Conservation (phyloP, 352 stramenopile species). For the Phytophthora quininea region DNA sequence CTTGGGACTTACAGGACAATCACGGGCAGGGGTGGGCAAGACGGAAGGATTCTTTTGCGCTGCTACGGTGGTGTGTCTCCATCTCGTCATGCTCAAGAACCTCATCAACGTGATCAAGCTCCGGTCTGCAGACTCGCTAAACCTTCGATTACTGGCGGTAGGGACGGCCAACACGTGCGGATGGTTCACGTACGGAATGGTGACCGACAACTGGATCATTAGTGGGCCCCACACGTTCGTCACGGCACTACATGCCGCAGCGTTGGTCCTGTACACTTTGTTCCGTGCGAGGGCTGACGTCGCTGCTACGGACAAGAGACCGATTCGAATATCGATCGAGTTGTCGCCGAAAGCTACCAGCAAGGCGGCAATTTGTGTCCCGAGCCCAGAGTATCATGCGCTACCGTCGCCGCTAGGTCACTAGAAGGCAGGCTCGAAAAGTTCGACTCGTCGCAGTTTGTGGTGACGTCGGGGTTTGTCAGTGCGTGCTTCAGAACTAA, state of each 20-base stretch:
- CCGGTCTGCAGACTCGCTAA: conserved; percentile 38
- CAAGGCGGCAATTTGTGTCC: neutral
- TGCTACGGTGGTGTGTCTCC: conserved; percentile 34
- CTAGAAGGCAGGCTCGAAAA: neutral
- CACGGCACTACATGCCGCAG: conserved; percentile 27
- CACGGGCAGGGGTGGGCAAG: conserved; percentile 10
- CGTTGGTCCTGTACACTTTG: conserved; percentile 19
- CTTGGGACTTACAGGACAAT: conserved; percentile 23
- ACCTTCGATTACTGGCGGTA: conserved; percentile 36
- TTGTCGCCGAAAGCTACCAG: conserved; percentile 7
- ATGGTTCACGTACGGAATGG: conserved; percentile 45
- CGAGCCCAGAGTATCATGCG: conserved; percentile 8
- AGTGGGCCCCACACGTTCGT: conserved; percentile 45
- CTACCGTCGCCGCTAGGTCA: conserved; percentile 12
- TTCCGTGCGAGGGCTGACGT: conserved; percentile 6
- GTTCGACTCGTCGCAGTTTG: neutral
- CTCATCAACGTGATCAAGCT: conserved; percentile 34
- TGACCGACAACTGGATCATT: conserved; percentile 52
- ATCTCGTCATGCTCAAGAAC: conserved; percentile 43
- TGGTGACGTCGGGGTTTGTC: neutral
- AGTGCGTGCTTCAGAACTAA: neutral
- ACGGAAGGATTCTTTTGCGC: conserved; percentile 33
- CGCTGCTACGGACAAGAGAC: neutral
- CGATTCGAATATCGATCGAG: conserved; percentile 6
- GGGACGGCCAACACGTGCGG: conserved; percentile 48